Conservation (phyloP, 2,329 filamentous ascomycete species). For the Calonectria montana region DNA sequence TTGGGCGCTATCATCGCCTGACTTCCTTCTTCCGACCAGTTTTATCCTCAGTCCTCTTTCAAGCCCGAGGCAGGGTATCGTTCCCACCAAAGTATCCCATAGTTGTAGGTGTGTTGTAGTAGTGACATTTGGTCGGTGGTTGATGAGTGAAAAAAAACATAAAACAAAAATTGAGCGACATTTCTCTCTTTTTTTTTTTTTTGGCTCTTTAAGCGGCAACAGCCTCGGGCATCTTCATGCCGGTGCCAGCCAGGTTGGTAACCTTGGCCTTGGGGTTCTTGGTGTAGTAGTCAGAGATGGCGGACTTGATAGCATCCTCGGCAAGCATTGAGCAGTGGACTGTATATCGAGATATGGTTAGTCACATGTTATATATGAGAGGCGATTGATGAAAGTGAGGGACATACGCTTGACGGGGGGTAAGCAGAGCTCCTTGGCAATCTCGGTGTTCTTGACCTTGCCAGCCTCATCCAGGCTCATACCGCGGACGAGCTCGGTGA, state of each 20-base stretch:
- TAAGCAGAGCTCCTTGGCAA: slow-evolving; percentile 93
- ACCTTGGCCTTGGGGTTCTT: slow-evolving; percentile 82
- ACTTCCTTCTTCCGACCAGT: slow-evolving; percentile 17
- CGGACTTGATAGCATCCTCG: slow-evolving; percentile 91
- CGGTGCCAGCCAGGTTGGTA: slow-evolving; percentile 83
- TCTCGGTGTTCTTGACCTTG: slow-evolving; percentile 96
- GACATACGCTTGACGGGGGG: slow-evolving; percentile 86
- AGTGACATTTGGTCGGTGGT: slow-evolving; percentile 9
- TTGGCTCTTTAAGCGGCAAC: slow-evolving; percentile 40
- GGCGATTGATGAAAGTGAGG: slow-evolving; percentile 12
- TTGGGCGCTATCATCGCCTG: slow-evolving; percentile 7
- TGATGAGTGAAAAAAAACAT: not conserved
- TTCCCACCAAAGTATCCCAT: slow-evolving; percentile 36
- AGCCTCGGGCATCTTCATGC: slow-evolving; percentile 67
- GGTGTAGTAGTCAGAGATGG: slow-evolving; percentile 89
- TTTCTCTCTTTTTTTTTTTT: too few relatives aligned
- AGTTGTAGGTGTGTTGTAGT: slow-evolving; percentile 24
- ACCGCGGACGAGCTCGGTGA: slow-evolving; percentile 93
- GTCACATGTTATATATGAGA: slow-evolving; percentile 25
- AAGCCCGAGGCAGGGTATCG: slow-evolving; percentile 42
- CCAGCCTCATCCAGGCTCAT: slow-evolving; percentile 95
- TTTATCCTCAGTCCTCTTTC: slow-evolving; percentile 29
- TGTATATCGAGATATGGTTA: slow-evolving; percentile 52
- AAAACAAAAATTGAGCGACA: not conserved
- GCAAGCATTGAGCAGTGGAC: slow-evolving; percentile 94